A percentile compares a stretch with the other conserved stretches of the same genome.
Conservation (phyloP, 345 rosid species). For the Tarenaya hassleriana region DNA sequence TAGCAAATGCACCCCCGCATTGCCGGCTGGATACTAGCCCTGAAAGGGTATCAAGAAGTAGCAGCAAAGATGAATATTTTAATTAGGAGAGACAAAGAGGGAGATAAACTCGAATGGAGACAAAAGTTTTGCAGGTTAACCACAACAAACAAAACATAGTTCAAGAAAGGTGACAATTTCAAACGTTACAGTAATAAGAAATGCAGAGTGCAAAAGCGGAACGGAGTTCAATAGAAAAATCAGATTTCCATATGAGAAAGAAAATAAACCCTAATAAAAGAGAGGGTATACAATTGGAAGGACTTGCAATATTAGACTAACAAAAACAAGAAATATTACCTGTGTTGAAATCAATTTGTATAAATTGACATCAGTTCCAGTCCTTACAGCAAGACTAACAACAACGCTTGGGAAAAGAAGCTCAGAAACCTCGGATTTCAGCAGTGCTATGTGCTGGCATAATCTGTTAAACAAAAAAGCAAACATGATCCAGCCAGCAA, state of each 20-base stretch:
- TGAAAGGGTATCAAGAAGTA: constrained; percentile 3
- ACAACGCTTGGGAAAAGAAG: constrained; percentile 67
- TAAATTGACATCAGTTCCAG: constrained; percentile 41
- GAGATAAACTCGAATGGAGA: not conserved
- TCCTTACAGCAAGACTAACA: constrained; percentile 68
- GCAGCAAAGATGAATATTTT: not conserved
- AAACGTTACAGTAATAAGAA: no score
- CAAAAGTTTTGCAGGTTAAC: not conserved
- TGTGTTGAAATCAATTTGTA: constrained; percentile 55
- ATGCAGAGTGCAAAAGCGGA: not conserved
- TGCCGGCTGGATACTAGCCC: constrained; percentile 6
- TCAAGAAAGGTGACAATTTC: no score
- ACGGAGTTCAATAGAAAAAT: constrained; percentile 4
- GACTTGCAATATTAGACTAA: not conserved
- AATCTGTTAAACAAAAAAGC: constrained; percentile 45
- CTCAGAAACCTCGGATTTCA: constrained; percentile 89
- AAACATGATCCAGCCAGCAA: constrained; percentile 12
- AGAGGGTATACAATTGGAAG: not conserved
- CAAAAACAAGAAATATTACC: constrained; percentile 37
- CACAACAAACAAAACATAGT: no score
- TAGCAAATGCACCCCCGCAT: constrained; percentile 10
- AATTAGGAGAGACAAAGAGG: constrained; percentile 1
- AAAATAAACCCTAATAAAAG: constrained; percentile 4
- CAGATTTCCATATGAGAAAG: constrained; percentile 8
- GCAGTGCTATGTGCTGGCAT: constrained; percentile 72